A percentile compares a stretch with the other conserved stretches of the same genome.
phyloP scores from a whole-genome alignment of 1,284 basidiomycete species.

The Ganoderma resinaceum region DNA sequence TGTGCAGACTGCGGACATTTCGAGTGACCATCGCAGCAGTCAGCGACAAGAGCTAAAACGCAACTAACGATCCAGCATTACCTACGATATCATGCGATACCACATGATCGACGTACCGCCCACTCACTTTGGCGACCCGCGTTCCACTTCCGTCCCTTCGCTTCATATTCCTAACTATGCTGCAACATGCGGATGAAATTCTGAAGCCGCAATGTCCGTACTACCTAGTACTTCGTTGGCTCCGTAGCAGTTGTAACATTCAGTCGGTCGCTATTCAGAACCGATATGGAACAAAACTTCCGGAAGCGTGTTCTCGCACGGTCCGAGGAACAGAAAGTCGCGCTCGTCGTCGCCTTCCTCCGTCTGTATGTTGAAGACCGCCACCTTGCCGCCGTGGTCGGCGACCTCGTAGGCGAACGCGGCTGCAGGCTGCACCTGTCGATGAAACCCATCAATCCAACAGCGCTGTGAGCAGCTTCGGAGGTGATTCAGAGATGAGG shows the following conservation, averaged over 20 bases:
- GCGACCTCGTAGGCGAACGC: background rate
- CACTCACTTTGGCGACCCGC: background rate
- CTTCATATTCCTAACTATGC: background rate
- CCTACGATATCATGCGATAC: no score
- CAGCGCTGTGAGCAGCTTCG: background rate
- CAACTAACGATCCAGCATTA: no score
- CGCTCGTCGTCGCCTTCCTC: background rate
- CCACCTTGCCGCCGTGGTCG: background rate
- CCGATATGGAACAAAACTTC: background rate
- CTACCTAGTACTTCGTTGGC: no score
- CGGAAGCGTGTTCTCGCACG: background rate
- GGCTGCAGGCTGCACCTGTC: background rate
- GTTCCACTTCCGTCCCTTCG: background rate
- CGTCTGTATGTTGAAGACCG: background rate
- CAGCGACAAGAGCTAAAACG: background rate
- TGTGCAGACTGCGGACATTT: background rate
- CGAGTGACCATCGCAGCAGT: background rate
- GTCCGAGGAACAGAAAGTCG: background rate
- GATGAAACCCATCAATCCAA: background rate
- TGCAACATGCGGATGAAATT: background rate
- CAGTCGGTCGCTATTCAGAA: background rate
- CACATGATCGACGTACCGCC: background rate
- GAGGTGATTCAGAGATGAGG: background rate
- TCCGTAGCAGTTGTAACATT: background rate
- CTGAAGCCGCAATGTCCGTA: background rate